Base-by-base conservation (phyloP, 805 yeast genomes). In the Candida nonsorbophila region DNA sequence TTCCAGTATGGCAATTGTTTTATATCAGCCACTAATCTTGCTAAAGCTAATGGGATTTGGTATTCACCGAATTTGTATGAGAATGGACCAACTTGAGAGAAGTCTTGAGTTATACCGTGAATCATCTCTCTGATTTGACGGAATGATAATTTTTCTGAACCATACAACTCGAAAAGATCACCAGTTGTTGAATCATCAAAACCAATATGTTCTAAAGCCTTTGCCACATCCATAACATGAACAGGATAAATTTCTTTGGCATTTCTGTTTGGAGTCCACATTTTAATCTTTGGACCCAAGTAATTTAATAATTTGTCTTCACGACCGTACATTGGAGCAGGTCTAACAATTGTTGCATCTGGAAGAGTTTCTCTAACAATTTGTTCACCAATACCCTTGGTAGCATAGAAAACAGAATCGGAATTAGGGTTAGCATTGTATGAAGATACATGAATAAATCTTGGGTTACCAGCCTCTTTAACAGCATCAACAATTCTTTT, bases 101-200 rank as follows among this genome's bases (percentile, higher is more conserved):
- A 60, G 44, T 64, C 62, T 47, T 64, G 69, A 26, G 80, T 76
- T 39, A 74, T 73, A 39, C 76, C 74, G 51, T 78, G 77, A 41
- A 84, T 68, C 76, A 80, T 64, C 47, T 76, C 79, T 57, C 86
- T 72, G 38, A 85, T 69, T 51, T 84, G 84, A 34, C 57, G 55
- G 46, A 70, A 67, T 7, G 79, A 51, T 53, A 76, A 73, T 45
- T 68, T 64, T 54, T 82, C 82, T n/a, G 78, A 72, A 8, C 94
- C 94, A 46, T 60, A 66, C 40, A 85, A 69, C 59, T 85, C 94
- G 55, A 58, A 85, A 28, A 79, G 69, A 56, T 81, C 71, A 37
- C 94, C 94, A 9, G 69, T 68, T 13, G 94, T 84, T 30, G 84
- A 63, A 55, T 85, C 94, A 52, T 85, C 88, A 53, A 62, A 84